Base-by-base conservation (phyloP, 2,329 filamentous ascomycete species). In the Aureobasidium leucospermi region DNA sequence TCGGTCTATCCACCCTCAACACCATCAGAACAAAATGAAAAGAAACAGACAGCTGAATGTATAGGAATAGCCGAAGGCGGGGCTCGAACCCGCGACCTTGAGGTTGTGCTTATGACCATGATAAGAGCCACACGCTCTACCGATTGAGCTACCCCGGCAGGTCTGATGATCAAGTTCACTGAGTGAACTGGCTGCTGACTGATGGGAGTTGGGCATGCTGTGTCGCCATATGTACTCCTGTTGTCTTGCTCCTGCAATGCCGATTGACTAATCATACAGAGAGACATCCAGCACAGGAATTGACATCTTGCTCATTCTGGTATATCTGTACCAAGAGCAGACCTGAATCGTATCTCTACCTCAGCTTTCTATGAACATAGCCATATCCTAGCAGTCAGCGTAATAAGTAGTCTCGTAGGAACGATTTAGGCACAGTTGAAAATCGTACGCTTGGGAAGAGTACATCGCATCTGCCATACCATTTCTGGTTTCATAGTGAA, bases 111-210 rank as follows among this genome's bases (percentile, higher is more conserved):
- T 29, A 19, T 19, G 19, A 19, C 19, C 1, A 19, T 64, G 56
- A 65, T 76, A 76, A 75, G 74, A 75, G 74, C 73, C 74, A 72
- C 71, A 74, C 72, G 73, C 72, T 74, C 72, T 76, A 70, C 70
- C 74, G 73, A 76, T 76, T 76, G 74, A 76, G 74, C 74, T 76
- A 76, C 70, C 73, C 74, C 68, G 73, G 74, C 74, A 61, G 46
- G 47, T 42, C 36, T 51, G 48, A 52, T 29, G 48, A 52, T 52
- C 48, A 36, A 52, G 48, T 52, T 52, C 34, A 39, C 34, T 52
- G 51, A 11, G 38, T 32, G 28, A 42, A 55, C 51, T 32, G 39
- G 51, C 51, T 55, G 51, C 16, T 55, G 51, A 42, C 16, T 52
- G 49, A 41, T 39, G 49, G 23, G 11, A 1, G 16, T 7, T 9